Percentiles rank a stretch among this genome's conserved stretches.
These are phyloP conservation scores for Leersia perrieri DNA, from an alignment of 176 grass and related monocot species.

Conservation along the genomic window DNA sequence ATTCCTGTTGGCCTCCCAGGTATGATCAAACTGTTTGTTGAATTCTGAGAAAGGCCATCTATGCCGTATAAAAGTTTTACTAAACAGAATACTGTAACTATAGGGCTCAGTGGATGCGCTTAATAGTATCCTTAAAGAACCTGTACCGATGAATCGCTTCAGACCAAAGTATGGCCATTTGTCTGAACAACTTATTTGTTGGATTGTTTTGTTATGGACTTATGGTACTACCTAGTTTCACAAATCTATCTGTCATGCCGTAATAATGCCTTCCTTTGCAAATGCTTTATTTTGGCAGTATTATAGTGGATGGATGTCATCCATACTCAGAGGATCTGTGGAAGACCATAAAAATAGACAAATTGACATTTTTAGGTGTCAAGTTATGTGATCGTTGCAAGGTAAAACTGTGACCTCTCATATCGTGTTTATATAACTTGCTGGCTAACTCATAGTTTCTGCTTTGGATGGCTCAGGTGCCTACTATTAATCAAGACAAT, in stretches of 20 bases:
- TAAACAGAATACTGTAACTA: constrained; percentile 9
- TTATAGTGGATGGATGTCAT: constrained; percentile 76
- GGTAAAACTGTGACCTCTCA: constrained; percentile 33
- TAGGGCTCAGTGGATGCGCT: constrained; percentile 74
- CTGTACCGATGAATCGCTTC: constrained; percentile 75
- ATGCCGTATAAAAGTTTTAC: not conserved
- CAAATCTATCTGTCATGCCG: not conserved
- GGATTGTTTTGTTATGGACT: too few relatives aligned
- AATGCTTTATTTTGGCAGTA: constrained; percentile 55
- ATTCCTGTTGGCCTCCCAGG: constrained; percentile 73
- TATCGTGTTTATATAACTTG: not conserved
- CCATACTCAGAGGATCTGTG: constrained; percentile 87
- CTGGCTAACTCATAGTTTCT: not conserved
- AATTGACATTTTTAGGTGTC: constrained; percentile 74
- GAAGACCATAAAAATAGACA: constrained; percentile 75
- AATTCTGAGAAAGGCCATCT: not conserved
- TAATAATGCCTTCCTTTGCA: not conserved
- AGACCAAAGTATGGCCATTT: constrained; percentile 66
- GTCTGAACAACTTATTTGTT: not conserved
- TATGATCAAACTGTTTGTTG: constrained; percentile 1
- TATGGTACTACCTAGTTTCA: too few relatives aligned
- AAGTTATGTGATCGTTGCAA: constrained; percentile 85
- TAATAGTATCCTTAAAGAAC: constrained; percentile 71
- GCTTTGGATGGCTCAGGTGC: constrained; percentile 51
- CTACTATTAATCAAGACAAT: constrained; percentile 72